Percentiles rank a stretch among this genome's conserved stretches.
These are phyloP conservation scores for Chrysosphaeria jannelii DNA, from an alignment of 2,329 filamentous ascomycete species.

Conservation along the genomic window DNA sequence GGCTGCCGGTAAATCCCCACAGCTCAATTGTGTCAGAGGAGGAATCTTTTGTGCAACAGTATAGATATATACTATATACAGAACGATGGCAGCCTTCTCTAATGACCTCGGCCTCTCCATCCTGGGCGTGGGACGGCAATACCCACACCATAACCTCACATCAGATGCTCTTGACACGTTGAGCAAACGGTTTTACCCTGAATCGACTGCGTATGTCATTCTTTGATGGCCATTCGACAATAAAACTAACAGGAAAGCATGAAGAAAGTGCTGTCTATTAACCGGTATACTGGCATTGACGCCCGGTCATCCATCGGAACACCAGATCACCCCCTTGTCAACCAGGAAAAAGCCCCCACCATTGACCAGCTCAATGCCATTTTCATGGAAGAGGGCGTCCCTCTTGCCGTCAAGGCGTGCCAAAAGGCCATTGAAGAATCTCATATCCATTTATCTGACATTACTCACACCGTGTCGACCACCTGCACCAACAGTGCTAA, in stretches of 20 bases:
- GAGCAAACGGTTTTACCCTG: slow-evolving; percentile 24
- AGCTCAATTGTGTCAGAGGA: too few species aligned
- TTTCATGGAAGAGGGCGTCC: slow-evolving; percentile 26
- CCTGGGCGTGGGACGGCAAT: slow-evolving; percentile 25
- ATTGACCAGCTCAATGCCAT: slow-evolving; percentile 22
- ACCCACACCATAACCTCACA: slow-evolving; percentile 23
- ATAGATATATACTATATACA: too few species aligned
- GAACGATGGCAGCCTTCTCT: too few species aligned
- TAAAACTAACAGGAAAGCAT: slow-evolving; percentile 16
- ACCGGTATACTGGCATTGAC: slow-evolving; percentile 33
- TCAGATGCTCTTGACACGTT: slow-evolving; percentile 20
- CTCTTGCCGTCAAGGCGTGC: slow-evolving; percentile 22
- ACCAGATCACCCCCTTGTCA: slow-evolving; percentile 28
- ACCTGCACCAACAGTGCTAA: slow-evolving; percentile 42
- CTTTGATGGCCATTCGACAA: not conserved
- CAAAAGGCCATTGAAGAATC: slow-evolving; percentile 25
- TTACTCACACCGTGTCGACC: slow-evolving; percentile 36
- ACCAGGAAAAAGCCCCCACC: slow-evolving; percentile 19
- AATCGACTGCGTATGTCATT: slow-evolving; percentile 23
- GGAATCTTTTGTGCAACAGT: too few species aligned
- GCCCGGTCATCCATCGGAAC: slow-evolving; percentile 28
- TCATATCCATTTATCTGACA: slow-evolving; percentile 16
- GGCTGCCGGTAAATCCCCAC: too few species aligned
- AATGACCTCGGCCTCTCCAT: slow-evolving; percentile 28
- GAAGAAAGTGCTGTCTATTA: slow-evolving; percentile 30